A percentile compares a stretch with the other conserved stretches of the same genome.
Evolutionary conservation across 768 basidiomycete genomes (phyloP).

Genomic region (Tylopilus vinaceipallidus): DNA sequence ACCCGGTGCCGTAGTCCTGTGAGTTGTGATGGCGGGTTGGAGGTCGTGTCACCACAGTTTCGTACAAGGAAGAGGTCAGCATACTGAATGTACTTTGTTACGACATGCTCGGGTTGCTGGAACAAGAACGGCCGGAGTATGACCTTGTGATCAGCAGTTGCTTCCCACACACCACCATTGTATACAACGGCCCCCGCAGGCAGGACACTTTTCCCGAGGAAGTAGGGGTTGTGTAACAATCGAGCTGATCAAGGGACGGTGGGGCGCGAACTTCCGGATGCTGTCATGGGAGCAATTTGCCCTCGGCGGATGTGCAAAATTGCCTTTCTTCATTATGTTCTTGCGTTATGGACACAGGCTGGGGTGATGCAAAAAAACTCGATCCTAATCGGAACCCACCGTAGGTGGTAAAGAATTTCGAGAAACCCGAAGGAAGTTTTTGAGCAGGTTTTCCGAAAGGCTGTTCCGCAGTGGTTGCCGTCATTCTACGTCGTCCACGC

Average conservation of each 20-base stretch:
- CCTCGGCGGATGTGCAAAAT: background rate
- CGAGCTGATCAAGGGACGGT: conserved; percentile 6
- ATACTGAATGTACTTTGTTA: conserved; percentile 1
- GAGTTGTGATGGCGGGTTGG: conserved; percentile 13
- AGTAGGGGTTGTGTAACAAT: background rate
- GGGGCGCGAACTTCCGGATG: background rate
- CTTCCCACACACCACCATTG: conserved; percentile 9
- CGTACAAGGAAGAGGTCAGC: background rate
- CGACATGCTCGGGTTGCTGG: conserved; percentile 3
- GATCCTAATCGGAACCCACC: background rate
- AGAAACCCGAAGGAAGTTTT: no score
- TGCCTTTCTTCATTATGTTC: background rate
- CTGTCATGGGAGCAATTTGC: background rate
- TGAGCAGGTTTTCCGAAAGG: background rate
- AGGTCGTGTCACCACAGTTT: no score
- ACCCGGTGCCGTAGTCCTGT: conserved; percentile 36
- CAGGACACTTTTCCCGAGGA: no score
- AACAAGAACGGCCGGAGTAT: conserved; percentile 4
- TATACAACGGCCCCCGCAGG: background rate
- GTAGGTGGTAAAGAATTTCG: background rate
- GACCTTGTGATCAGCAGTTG: background rate
- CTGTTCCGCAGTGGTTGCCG: background rate
- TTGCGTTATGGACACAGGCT: no score
- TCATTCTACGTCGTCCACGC: background rate
- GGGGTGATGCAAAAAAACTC: no score